A percentile compares a stretch with the other conserved stretches of the same genome.
phyloP scores from a whole-genome alignment of 768 basidiomycete genomes.

The Boletus coccyginus region DNA sequence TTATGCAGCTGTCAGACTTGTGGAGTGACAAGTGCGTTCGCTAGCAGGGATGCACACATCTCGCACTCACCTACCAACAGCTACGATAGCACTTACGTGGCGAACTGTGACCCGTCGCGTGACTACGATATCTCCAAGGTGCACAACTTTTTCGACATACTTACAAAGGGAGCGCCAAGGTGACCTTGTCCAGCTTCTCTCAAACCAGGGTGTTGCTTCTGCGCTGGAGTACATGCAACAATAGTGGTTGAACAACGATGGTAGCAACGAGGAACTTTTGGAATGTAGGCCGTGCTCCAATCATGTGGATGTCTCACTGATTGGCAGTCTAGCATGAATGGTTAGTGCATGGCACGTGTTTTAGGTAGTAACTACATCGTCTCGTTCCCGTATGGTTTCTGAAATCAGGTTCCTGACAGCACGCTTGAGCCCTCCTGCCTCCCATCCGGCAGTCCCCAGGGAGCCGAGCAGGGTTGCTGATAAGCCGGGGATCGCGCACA shows the following conservation, averaged over 20 bases:
- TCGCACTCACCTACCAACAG: slow-evolving; percentile 29
- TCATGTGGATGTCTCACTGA: neutral
- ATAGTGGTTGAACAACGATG: slow-evolving; percentile 64
- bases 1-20: slow-evolving; percentile 40
- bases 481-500: neutral
- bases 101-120: slow-evolving; percentile 41
- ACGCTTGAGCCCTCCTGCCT: slow-evolving; percentile 60
- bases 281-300: slow-evolving; percentile 45
- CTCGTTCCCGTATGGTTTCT: neutral
- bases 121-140: slow-evolving; percentile 46
- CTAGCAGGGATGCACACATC: neutral
- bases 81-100: slow-evolving; percentile 46
- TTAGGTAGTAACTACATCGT: slow-evolving; percentile 18
- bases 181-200: slow-evolving; percentile 45
- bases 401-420: slow-evolving; percentile 32
- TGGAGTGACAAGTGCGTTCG: slow-evolving; percentile 61
- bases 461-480: slow-evolving; percentile 52
- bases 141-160: slow-evolving; percentile 2
- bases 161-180: neutral
- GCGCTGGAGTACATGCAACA: slow-evolving; percentile 58
- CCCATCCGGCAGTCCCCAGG: slow-evolving; percentile 53
- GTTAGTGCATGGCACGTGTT: slow-evolving; percentile 62
- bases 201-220: slow-evolving; percentile 52
- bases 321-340: slow-evolving; percentile 58
- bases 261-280: slow-evolving; percentile 61